phyloP scores from a whole-genome alignment of 495 filamentous ascomycete species.

The Immersiella caudata region DNA sequence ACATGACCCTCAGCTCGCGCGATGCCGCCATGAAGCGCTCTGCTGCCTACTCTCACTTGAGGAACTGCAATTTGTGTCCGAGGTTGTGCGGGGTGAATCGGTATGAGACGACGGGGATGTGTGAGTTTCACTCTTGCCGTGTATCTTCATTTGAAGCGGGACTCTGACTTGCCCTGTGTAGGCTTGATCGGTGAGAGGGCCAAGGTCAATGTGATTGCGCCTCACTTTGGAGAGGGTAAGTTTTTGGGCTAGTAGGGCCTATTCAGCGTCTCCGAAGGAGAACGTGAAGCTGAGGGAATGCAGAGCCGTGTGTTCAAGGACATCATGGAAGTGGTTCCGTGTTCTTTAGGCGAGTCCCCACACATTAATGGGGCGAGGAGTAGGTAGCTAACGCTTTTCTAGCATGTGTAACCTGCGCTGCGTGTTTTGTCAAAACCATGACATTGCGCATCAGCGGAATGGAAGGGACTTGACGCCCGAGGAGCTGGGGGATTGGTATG shows the following conservation, averaged over 20 bases:
- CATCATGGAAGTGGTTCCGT: constrained; percentile 73
- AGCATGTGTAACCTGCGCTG: constrained; percentile 73
- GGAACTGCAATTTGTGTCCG: constrained; percentile 77
- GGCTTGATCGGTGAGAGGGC: constrained; percentile 66
- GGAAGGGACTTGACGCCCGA: constrained; percentile 76
- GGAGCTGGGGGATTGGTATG: constrained; percentile 73
- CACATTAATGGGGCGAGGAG: neutral
- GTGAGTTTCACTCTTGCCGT: constrained; percentile 27
- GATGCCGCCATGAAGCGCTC: constrained; percentile 68
- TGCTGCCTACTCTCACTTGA: constrained; percentile 66
- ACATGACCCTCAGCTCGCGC: constrained; percentile 59
- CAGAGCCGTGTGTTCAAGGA: constrained; percentile 75
- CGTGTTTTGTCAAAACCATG: constrained; percentile 83
- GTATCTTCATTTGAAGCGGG: neutral
- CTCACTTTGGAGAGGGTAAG: constrained; percentile 62
- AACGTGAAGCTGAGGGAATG: neutral
- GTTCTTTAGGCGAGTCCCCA: constrained; percentile 56
- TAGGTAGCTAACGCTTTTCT: neutral
- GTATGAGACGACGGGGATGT: constrained; percentile 70
- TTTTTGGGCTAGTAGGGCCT: neutral
- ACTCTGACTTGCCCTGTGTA: neutral
- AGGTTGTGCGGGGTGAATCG: constrained; percentile 73
- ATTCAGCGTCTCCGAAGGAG: no score
- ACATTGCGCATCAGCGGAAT: constrained; percentile 73
- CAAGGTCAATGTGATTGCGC: constrained; percentile 78